Base-by-base conservation (phyloP, 768 basidiomycete species). In the Pleurotus pulmonarius region DNA sequence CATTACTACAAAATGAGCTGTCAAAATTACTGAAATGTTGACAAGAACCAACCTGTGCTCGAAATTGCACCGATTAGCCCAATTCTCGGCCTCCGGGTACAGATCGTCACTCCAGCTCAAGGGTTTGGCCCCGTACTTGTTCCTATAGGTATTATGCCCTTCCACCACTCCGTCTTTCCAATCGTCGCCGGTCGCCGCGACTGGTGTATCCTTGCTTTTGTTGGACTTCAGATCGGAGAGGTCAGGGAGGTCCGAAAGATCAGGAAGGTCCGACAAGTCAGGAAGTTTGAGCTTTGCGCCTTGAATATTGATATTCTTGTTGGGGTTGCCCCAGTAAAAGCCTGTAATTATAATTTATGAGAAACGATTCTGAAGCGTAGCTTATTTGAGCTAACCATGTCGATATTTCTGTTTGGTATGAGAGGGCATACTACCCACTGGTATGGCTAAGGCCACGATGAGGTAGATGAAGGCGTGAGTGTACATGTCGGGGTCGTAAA, bases 31-130 rank as follows among this genome's bases (percentile, higher is more conserved):
- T 12, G 4, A 25, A n/a, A 48, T 22, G 12, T 15, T 2, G 34
- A 16, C n/a, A 16, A 13, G 29, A n/a, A n/a, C 51, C 11, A 12
- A 53, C 51, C 51, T 53, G 38, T 53, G 51, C 16, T 39, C n/a
- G 24, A 53, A 53, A 41, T 53, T 41, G n/a, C 51, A 53, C n/a
- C 22, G n/a, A 15, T 53, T 53, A 16, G 51, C 51, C 51, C 51
- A 53, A 25, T 18, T 20, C 15, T 20, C 37, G 7, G 39, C 39
- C 4, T 53, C 39, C 7, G 51, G 39, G 39, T 53, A 53, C n/a
- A 53, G 51, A n/a, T 53, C 18, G 13, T 53, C 51, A 53, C 51
- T 53, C 51, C 51, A 53, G 15, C 37, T 24, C 18, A 53, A 39
- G 26, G 51, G 51, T 13, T 39, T 40, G 22, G 51, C 51, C 5